Base-by-base conservation (phyloP, 176 grass and related monocot genomes). In the Otatea glauca region DNA sequence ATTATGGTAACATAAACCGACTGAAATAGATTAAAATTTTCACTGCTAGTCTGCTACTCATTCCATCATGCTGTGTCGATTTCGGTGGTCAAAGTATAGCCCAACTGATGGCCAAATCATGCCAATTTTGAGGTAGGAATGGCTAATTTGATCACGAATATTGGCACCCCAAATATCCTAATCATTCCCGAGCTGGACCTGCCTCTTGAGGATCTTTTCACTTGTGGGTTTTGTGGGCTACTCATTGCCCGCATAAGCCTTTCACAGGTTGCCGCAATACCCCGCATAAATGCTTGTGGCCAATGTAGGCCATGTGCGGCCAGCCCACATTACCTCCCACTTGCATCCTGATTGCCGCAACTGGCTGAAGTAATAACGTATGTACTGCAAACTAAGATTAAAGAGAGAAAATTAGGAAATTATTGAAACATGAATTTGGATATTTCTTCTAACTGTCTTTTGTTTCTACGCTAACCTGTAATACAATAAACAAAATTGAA, bases 121-220 rank as follows among this genome's bases (percentile, higher is more conserved):
- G 59, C 58, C 43, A 76, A 42, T 81, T 39, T 35, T 53, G 67
- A 65, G 17, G 65, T 75, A 54, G 72, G 74, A 84, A 63, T 74
- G 16, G 32, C 12, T 62, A 37, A 16, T 60, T 66, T 89, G 17
- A 45, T 87, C 38, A 23, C 13, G 20, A 8, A 7, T 53, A 75
- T 55, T 76, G 53, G 7, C 37, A 74, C 63, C 83, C 44, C 68
- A 16, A 34, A 39, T 60, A 76, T 62, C 24, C 41, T 82, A 68
- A 64, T 78, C 65, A 82, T 85, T 85, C 68, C 9, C 68, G 50
- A 90, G 73, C 32, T 82, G 55, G 81, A 68, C 85, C 78, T 64
- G 76, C 78, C 24, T 74, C 43, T 71, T 50, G 71, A 68, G 76
- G 65, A 78, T 77, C 60, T 76, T 89, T 84, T 72, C 64, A 87